These are phyloP conservation scores for Ascosphaera apis DNA, from an alignment of 2,329 filamentous ascomycete genomes.

Conservation along the genomic window DNA sequence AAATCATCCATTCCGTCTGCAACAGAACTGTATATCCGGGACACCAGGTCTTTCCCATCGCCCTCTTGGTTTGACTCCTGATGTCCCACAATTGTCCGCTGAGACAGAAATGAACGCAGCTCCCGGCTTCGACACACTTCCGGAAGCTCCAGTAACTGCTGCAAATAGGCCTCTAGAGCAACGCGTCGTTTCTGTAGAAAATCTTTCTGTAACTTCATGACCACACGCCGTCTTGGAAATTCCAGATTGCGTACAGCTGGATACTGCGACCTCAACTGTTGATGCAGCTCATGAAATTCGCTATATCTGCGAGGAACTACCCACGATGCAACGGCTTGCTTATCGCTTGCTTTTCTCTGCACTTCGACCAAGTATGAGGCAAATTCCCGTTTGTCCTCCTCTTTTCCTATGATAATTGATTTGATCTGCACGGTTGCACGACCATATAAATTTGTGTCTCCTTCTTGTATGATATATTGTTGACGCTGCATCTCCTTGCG, in stretches of 20 bases:
- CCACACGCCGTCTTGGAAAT: conserved; percentile 73
- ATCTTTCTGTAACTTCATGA: conserved; percentile 91
- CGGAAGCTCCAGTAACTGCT: conserved; percentile 59
- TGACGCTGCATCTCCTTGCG: conserved; percentile 89
- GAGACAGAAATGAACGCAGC: conserved; percentile 75
- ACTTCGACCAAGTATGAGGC: conserved; percentile 89
- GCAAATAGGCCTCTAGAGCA: conserved; percentile 67
- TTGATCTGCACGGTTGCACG: conserved; percentile 77
- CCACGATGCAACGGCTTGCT: conserved; percentile 94
- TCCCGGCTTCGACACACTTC: conserved; percentile 90
- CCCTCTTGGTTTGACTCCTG: conserved; percentile 38
- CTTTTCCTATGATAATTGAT: conserved; percentile 73
- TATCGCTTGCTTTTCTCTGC: conserved; percentile 67
- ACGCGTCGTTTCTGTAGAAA: conserved; percentile 74
- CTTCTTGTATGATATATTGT: conserved; percentile 93
- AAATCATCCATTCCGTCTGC: conserved; percentile 98
- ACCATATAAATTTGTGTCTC: conserved; percentile 88
- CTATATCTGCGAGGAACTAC: conserved; percentile 80
- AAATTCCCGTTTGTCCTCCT: conserved; percentile 82
- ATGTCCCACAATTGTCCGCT: conserved; percentile 47
- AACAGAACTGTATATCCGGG: conserved; percentile 85
- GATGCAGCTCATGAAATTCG: conserved; percentile 90
- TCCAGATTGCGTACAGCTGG: conserved; percentile 73
- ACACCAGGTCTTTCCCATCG: conserved; percentile 62
- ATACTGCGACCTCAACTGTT: conserved; percentile 63